Evolutionary conservation across 106 monocot genomes (phyloP).

Genomic region (Allium fistulosum): DNA sequence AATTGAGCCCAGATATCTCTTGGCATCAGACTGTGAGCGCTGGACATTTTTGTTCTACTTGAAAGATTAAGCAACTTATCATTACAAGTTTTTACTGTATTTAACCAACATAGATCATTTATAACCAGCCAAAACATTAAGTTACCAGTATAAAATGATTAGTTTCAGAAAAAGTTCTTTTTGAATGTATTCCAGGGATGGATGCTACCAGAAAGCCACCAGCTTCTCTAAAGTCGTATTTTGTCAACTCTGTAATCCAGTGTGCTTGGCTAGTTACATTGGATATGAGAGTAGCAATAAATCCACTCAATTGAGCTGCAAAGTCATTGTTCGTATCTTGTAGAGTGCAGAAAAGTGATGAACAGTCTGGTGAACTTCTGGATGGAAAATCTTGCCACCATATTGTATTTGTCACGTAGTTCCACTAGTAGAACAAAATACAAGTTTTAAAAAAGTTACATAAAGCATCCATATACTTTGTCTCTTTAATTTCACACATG

Average conservation of each 20-base stretch:
- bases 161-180: constrained; percentile 12
- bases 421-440: constrained; percentile 52
- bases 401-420: constrained; percentile 74
- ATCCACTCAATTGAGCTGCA: constrained; percentile 64
- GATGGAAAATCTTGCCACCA: constrained; percentile 93
- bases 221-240: constrained; percentile 57
- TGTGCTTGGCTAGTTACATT: constrained; percentile 73
- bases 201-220: constrained; percentile 61
- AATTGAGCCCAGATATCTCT: constrained; percentile 48
- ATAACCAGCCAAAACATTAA: not conserved
- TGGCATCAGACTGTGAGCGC: constrained; percentile 9
- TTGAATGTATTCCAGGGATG: constrained; percentile 56
- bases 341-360: constrained; percentile 31
- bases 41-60: constrained; percentile 30
- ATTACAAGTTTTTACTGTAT: not conserved
- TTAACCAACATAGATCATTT: not conserved
- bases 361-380: constrained; percentile 39
- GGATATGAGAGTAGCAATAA: constrained; percentile 62
- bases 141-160: constrained; percentile 47
- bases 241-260: constrained; percentile 65
- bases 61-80: not conserved
- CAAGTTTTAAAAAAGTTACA: constrained; percentile 1
- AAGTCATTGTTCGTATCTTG: constrained; percentile 51
- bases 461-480: not conserved
- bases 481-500: too few relatives aligned